Evolutionary conservation across 495 filamentous ascomycete species (phyloP).

Genomic region (Pseudevernia furfuracea): DNA sequence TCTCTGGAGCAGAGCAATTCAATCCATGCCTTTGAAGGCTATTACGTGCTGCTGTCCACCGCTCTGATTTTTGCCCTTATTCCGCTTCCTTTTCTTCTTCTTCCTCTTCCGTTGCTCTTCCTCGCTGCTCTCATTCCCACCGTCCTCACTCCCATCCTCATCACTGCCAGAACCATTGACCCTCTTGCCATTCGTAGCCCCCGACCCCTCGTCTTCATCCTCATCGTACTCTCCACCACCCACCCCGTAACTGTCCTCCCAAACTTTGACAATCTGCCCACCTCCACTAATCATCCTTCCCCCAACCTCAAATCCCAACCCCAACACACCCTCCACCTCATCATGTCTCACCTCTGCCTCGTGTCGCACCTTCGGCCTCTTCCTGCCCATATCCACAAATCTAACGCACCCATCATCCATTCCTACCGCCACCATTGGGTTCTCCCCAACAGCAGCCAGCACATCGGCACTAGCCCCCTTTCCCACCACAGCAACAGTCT

Average conservation of each 20-base stretch:
- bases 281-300: constrained; percentile 83
- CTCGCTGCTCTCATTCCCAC: constrained; percentile 40
- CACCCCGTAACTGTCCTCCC: constrained; percentile 45
- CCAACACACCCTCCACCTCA: constrained; percentile 73
- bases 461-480: constrained; percentile 64
- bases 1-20: constrained; percentile 14
- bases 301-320: constrained; percentile 70
- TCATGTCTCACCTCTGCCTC: constrained; percentile 61
- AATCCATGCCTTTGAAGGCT: constrained; percentile 60
- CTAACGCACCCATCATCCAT: constrained; percentile 58
- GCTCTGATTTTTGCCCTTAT: constrained; percentile 46
- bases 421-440: constrained; percentile 65
- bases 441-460: constrained; percentile 50
- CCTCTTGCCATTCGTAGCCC: constrained; percentile 26
- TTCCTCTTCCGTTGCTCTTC: constrained; percentile 37
- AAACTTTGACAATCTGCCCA: constrained; percentile 76
- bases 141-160: constrained; percentile 31
- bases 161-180: constrained; percentile 37
- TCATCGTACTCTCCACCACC: constrained; percentile 40
- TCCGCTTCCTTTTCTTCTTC: constrained; percentile 51
- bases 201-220: constrained; percentile 25
- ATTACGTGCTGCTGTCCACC: constrained; percentile 52
- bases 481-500: constrained; percentile 71
- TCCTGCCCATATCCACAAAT: constrained; percentile 53
- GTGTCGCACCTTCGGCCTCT: constrained; percentile 41